Evolutionary conservation across 768 basidiomycete species (phyloP).

Genomic region (Fomitopsis serialis): DNA sequence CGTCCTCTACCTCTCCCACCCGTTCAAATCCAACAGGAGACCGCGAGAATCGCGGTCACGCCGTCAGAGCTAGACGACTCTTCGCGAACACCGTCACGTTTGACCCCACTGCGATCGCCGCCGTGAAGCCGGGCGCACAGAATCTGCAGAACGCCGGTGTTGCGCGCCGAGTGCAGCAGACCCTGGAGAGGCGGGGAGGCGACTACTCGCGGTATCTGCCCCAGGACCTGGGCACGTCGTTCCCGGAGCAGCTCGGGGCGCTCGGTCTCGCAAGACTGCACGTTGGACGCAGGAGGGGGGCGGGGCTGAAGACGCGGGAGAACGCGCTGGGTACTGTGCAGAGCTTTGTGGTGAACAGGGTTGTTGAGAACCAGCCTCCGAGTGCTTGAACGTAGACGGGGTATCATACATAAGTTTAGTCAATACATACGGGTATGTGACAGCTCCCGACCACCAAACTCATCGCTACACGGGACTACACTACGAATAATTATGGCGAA

Average conservation of each 20-base stretch:
- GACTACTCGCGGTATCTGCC: slow-evolving; percentile 47
- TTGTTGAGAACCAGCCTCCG: not conserved
- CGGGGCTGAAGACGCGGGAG: slow-evolving; percentile 33
- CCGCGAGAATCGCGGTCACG: no score
- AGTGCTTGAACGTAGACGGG: not conserved
- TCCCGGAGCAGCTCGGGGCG: slow-evolving; percentile 31
- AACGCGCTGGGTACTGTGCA: slow-evolving; percentile 36
- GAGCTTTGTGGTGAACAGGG: slow-evolving; percentile 5
- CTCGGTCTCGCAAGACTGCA: slow-evolving; percentile 37
- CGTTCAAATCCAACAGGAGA: no score
- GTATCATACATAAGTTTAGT: not conserved
- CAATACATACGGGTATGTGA: slow-evolving; percentile 4
- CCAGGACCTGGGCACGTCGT: slow-evolving; percentile 19
- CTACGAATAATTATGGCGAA: not conserved
- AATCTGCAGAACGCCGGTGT: not conserved
- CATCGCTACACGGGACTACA: slow-evolving; percentile 4
- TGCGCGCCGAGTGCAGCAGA: slow-evolving; percentile 20
- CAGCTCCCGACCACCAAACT: not conserved
- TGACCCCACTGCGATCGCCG: not conserved
- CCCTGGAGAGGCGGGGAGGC: slow-evolving; percentile 37
- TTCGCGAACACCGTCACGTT: slow-evolving; percentile 5
- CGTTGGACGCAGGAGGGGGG: slow-evolving; percentile 38
- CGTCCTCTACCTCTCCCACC: no score
- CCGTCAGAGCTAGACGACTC: not conserved
- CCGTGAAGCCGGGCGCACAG: no score